phyloP scores from a whole-genome alignment of 306 rosid species.

The Castanopsis chinensis region DNA sequence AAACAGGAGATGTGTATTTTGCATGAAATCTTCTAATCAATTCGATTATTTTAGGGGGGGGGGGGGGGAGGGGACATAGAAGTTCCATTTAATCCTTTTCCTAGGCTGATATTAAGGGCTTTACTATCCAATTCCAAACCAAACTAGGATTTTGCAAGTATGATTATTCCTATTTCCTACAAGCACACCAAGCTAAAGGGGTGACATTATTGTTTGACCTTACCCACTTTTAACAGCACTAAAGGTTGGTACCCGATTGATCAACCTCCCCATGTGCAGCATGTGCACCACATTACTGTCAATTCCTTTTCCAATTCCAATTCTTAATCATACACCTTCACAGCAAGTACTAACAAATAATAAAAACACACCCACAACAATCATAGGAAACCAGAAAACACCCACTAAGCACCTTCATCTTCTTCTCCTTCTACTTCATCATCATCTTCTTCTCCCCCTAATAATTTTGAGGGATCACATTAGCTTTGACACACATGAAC shows the following conservation, averaged over 20 bases:
- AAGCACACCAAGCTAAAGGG: background rate
- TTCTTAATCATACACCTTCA: slow-evolving; percentile 8
- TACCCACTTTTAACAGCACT: background rate
- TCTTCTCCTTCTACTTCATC: background rate
- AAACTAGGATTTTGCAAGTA: too few relatives aligned
- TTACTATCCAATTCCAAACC: too few relatives aligned
- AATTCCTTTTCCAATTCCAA: slow-evolving; percentile 27
- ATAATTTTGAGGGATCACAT: background rate
- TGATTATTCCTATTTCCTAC: background rate
- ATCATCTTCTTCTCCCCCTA: background rate
- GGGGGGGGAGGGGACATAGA: too few relatives aligned
- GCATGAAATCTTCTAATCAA: too few relatives aligned
- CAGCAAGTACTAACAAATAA: background rate
- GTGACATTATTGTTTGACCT: background rate
- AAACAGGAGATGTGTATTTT: too few relatives aligned
- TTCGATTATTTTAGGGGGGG: too few relatives aligned
- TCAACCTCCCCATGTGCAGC: slow-evolving; percentile 50
- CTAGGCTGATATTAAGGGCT: too few relatives aligned
- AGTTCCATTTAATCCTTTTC: too few relatives aligned
- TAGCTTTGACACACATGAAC: background rate
- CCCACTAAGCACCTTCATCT: background rate
- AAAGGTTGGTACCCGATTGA: background rate
- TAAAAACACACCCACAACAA: background rate
- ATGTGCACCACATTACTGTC: slow-evolving; percentile 26
- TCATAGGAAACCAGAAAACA: background rate